These are phyloP conservation scores for Amanita subjunquillea DNA, from an alignment of 768 basidiomycete genomes.

Conservation along the genomic window DNA sequence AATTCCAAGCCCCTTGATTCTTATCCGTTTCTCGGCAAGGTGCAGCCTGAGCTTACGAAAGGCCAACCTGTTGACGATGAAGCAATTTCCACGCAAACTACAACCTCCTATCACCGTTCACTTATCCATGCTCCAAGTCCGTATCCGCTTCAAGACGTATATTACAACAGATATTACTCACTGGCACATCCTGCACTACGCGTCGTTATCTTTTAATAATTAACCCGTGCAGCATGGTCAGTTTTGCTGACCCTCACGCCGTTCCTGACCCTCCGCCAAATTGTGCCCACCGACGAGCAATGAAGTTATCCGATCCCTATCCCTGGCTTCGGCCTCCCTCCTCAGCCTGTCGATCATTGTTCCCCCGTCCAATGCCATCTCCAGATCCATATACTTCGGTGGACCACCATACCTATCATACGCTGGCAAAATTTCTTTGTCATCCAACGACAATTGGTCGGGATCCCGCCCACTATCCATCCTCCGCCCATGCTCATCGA, in stretches of 20 bases:
- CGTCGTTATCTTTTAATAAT: too few species aligned
- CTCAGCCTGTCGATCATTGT: neutral
- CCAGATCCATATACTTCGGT: slow-evolving; percentile 29
- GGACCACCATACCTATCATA: slow-evolving; percentile 35
- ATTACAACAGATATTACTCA: neutral
- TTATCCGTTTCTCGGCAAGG: too few species aligned
- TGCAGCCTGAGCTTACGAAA: too few species aligned
- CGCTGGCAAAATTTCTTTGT: slow-evolving; percentile 38
- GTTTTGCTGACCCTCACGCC: too few species aligned
- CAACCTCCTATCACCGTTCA: too few species aligned
- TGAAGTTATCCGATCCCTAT: neutral
- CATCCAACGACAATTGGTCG: slow-evolving; percentile 19
- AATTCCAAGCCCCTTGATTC: too few species aligned
- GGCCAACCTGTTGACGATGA: too few species aligned
- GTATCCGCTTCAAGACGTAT: too few species aligned
- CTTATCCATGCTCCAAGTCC: too few species aligned
- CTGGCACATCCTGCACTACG: neutral
- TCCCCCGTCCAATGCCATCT: neutral
- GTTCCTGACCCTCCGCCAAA: too few species aligned
- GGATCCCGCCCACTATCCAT: slow-evolving; percentile 9
- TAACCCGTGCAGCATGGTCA: too few species aligned
- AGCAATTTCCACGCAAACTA: too few species aligned
- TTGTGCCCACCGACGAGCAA: neutral
- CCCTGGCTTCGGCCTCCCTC: neutral
- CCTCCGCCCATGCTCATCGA: slow-evolving; percentile 30